Percentiles rank a stretch among this genome's conserved stretches.
Evolutionary conservation across 192 early-diverging fungal species (phyloP).

Genomic region (Rhizophagus sp.): DNA sequence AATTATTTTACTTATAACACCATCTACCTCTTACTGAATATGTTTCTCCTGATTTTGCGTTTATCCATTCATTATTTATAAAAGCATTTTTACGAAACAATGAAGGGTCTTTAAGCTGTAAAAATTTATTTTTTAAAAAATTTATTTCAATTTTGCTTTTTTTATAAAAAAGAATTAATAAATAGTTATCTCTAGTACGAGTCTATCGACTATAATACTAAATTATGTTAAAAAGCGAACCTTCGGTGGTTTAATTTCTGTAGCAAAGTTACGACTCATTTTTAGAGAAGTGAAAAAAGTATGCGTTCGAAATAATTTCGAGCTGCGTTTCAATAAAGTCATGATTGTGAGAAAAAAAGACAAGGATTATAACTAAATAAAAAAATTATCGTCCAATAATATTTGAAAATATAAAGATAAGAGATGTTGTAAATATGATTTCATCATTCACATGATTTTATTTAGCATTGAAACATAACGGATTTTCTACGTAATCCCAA

Average conservation of each 20-base stretch:
- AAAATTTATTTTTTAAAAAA: too few relatives aligned
- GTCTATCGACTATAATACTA: not conserved
- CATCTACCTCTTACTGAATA: slow-evolving; percentile 57
- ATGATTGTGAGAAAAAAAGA: too few relatives aligned
- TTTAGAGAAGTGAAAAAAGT: not conserved
- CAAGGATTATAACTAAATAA: too few relatives aligned
- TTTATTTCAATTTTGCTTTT: too few relatives aligned
- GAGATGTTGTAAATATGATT: too few relatives aligned
- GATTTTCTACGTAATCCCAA: too few relatives aligned
- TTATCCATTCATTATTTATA: slow-evolving; percentile 62
- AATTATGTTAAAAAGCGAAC: not conserved
- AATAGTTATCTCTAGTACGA: too few relatives aligned
- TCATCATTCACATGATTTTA: too few relatives aligned
- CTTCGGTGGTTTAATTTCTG: not conserved
- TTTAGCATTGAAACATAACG: too few relatives aligned
- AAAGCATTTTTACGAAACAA: slow-evolving; percentile 58
- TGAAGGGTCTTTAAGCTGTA: slow-evolving; percentile 60
- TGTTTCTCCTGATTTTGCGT: slow-evolving; percentile 40
- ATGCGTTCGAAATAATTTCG: not conserved
- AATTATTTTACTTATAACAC: not conserved
- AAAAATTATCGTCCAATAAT: too few relatives aligned
- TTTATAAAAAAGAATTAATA: too few relatives aligned
- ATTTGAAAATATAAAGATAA: too few relatives aligned
- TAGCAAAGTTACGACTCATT: not conserved
- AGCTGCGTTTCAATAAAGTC: not conserved